These are phyloP conservation scores for Amanita rubescens DNA, from an alignment of 768 basidiomycete genomes.

Conservation along the genomic window DNA sequence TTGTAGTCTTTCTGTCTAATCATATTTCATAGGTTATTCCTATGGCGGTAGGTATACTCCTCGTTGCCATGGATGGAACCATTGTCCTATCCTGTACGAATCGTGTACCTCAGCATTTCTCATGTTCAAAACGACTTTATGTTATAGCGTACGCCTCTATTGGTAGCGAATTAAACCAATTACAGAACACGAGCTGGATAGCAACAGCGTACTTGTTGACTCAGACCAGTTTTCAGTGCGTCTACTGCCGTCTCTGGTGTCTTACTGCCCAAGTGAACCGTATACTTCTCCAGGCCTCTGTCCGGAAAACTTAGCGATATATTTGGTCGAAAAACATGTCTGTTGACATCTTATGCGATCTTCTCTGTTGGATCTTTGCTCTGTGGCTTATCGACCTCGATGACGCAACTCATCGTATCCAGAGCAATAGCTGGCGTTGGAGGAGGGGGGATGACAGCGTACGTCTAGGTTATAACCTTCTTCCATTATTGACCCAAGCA, in stretches of 20 bases:
- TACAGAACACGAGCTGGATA: conserved; percentile 63
- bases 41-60: conserved; percentile 40
- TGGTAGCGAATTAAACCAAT: conserved; percentile 50
- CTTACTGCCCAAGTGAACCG: neutral
- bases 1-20: conserved; percentile 1
- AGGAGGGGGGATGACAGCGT: conserved; percentile 60
- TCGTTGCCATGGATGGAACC: conserved; percentile 42
- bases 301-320: conserved; percentile 63
- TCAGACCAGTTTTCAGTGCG: conserved; percentile 52
- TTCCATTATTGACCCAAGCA: neutral
- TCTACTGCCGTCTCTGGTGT: neutral
- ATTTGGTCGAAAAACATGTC: conserved; percentile 52
- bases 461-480: conserved; percentile 14
- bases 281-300: conserved; percentile 34
- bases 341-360: conserved; percentile 46
- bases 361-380: conserved; percentile 48
- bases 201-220: conserved; percentile 58
- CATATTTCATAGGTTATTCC: conserved; percentile 29
- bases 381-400: conserved; percentile 45
- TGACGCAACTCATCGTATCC: conserved; percentile 46
- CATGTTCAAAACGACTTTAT: neutral
- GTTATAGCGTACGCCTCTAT: conserved; percentile 42
- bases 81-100: conserved; percentile 39
- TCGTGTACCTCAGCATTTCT: neutral
- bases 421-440: conserved; percentile 54